phyloP scores from a whole-genome alignment of 1,139 yeast species.

The Yamadazyma jaroonii region DNA sequence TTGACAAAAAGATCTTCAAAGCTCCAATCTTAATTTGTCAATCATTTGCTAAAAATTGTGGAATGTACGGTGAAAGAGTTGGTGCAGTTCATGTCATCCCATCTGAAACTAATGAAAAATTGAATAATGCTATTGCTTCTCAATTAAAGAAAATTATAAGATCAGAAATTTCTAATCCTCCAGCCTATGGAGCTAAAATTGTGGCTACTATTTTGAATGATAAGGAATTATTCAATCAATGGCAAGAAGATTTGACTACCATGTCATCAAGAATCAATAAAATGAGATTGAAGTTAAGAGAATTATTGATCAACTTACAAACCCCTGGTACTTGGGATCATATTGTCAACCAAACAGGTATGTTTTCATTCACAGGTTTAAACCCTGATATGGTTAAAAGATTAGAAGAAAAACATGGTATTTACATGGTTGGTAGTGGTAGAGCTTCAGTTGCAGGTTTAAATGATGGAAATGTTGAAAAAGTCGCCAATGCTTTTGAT shows the following conservation, averaged over 20 bases:
- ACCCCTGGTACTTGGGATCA: constrained; percentile 96
- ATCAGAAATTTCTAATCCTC: constrained; percentile 90
- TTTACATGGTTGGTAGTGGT: constrained; percentile 78
- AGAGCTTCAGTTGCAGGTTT: constrained; percentile 95
- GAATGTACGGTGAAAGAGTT: constrained; percentile 97
- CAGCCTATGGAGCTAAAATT: constrained; percentile 93
- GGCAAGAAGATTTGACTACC: constrained; percentile 82
- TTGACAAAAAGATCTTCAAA: constrained; percentile 40
- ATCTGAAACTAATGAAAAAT: constrained; percentile 35
- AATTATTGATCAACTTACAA: constrained; percentile 56
- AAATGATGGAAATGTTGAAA: constrained; percentile 72
- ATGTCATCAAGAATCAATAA: constrained; percentile 83
- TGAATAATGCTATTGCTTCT: constrained; percentile 56
- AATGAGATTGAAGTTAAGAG: constrained; percentile 72
- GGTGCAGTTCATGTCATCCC: constrained; percentile 84
- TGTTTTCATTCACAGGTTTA: constrained; percentile 95
- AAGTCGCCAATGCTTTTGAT: constrained; percentile 81
- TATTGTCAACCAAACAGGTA: constrained; percentile 87
- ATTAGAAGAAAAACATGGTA: constrained; percentile 74
- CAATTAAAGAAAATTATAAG: constrained; percentile 79
- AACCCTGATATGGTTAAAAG: constrained; percentile 74
- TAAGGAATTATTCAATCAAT: constrained; percentile 64
- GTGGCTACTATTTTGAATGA: constrained; percentile 74
- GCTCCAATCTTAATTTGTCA: constrained; percentile 76
- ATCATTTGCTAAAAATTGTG: constrained; percentile 97